Conservation (phyloP, 1,139 yeast genomes). For the Lodderomyces parapsilosis region DNA sequence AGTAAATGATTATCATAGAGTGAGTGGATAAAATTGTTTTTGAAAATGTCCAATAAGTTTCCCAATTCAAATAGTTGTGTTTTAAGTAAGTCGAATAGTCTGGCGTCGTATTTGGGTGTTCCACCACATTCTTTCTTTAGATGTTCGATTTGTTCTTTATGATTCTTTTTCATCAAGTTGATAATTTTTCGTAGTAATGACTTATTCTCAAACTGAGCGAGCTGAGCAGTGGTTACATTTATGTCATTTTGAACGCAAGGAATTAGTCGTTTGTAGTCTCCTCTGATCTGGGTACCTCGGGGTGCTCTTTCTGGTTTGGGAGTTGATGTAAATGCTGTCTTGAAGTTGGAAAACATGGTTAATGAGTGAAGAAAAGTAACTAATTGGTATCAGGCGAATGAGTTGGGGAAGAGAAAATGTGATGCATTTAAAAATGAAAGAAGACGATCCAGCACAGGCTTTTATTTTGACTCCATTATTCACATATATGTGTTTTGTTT, state of each 20-base stretch:
- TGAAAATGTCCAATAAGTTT: slow-evolving; percentile 21
- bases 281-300: slow-evolving; percentile 14
- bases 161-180: slow-evolving; percentile 20
- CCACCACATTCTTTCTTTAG: slow-evolving; percentile 15
- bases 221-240: slow-evolving; percentile 18
- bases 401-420: too few relatives aligned
- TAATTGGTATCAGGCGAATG: background rate
- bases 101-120: slow-evolving; percentile 15
- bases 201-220: slow-evolving; percentile 21
- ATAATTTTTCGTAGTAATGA: slow-evolving; percentile 19
- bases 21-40: slow-evolving; percentile 20
- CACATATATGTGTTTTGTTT: too few relatives aligned
- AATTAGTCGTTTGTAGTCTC: slow-evolving; percentile 21
- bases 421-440: background rate
- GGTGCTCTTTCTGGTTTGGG: slow-evolving; percentile 11
- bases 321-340: slow-evolving; percentile 8
- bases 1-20: slow-evolving; percentile 11
- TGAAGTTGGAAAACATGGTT: slow-evolving; percentile 7
- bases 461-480: too few relatives aligned
- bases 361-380: background rate
- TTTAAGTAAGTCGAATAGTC: slow-evolving; percentile 18
- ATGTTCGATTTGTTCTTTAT: slow-evolving; percentile 14
- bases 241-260: slow-evolving; percentile 23
- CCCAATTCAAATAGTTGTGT: slow-evolving; percentile 19
- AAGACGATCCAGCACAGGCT: too few relatives aligned